Evolutionary conservation across 176 grass and related monocot genomes (phyloP), one percentile per base, ranked within the genome.

Genomic region (Lolium multiflorum): DNA sequence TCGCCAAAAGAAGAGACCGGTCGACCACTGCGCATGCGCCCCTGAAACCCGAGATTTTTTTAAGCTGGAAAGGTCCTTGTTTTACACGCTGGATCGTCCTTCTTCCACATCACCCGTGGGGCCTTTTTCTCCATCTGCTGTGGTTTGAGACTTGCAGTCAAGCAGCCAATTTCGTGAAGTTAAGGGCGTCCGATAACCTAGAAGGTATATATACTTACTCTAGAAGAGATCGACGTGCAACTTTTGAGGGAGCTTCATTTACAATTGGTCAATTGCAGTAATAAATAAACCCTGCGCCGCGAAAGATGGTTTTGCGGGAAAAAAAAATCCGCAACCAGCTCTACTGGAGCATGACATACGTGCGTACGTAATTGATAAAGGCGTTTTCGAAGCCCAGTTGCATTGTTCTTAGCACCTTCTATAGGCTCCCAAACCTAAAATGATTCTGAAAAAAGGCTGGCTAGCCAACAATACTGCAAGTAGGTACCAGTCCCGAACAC

Each of bases 31-130:
- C 24, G 66, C 71, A 37, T 68, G 7, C 57, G 58, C 55, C 58
- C 57, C 8, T 0, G 8, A 37, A 39, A 67, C 21, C 66, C 3
- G 65, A 9, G 41, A 62, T 50, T 44, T 49, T 35, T 81, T 86
- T 85, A 69, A 15, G 64, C 17, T 77, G 89, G 66, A 87, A 91
- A 81, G 80, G 56, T 12, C 9, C 22, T 7, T 56, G 44, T 78
- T 81, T 89, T 81, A 89, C 92, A 87, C 92, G 51, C 84, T 84
- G 74, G 80, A 77, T 84, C 63, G n/a, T 17, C 81, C 70, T 84
- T 43, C 65, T 43, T 84, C 76, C 74, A 63, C 86, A 84, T 89
- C 80, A 77, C 38, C 81, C 18, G 75, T 67, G 65, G 83, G 74
- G n/a, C 71, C 77, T 87, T 17, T 1, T 12, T 71, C 25, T 35